Conservation (phyloP, 768 basidiomycete species). For the Lyophyllum atratum region DNA sequence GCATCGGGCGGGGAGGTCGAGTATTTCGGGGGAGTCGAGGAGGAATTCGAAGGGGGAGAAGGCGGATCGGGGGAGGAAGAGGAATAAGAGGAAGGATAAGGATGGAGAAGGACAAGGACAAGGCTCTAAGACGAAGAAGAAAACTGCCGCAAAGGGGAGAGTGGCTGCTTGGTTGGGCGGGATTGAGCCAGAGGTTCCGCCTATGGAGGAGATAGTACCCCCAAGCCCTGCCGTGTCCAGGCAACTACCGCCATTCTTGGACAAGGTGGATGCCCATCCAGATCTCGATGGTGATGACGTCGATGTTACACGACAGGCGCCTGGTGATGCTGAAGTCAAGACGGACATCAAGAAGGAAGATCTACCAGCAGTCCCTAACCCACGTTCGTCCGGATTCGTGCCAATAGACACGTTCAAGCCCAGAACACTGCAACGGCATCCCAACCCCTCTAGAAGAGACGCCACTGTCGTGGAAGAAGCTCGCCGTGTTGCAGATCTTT, state of each 20-base stretch:
- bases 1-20: conserved; percentile 36
- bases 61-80: conserved; percentile 25
- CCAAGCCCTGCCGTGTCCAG: conserved; percentile 31
- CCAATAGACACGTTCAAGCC: conserved; percentile 59
- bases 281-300: not conserved
- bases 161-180: conserved; percentile 79
- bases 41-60: conserved; percentile 25
- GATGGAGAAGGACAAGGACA: conserved; percentile 26
- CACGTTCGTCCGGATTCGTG: conserved; percentile 77
- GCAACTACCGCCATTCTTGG: conserved; percentile 2
- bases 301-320: not conserved
- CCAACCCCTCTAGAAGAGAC: conserved; percentile 22
- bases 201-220: conserved; percentile 48
- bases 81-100: conserved; percentile 26
- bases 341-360: conserved; percentile 7
- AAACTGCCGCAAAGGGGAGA: conserved; percentile 52
- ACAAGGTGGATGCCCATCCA: not conserved
- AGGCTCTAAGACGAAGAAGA: conserved; percentile 17
- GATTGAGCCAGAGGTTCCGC: conserved; percentile 59
- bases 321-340: not conserved
- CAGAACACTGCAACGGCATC: conserved; percentile 32
- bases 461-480: conserved; percentile 38
- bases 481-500: conserved; percentile 38
- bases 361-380: conserved; percentile 56
- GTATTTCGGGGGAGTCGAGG: conserved; percentile 25